phyloP scores from a whole-genome alignment of 2,329 filamentous ascomycete species.

The Bipolaris sorokiniana region DNA sequence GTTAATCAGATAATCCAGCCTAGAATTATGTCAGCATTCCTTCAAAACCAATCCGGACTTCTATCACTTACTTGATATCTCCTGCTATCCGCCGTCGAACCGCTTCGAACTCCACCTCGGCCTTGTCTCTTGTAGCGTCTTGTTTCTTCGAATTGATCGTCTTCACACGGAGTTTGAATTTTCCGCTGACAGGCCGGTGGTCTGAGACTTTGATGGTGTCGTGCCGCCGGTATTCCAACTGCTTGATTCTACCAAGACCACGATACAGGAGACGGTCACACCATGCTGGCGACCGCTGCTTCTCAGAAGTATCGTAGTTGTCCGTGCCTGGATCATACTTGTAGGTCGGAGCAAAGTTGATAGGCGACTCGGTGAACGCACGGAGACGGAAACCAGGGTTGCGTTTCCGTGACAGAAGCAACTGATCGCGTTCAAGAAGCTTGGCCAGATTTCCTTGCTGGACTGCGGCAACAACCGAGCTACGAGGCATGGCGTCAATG shows the following conservation, averaged over 20 bases:
- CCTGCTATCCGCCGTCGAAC: conserved; percentile 71
- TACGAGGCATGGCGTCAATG: conserved; percentile 94
- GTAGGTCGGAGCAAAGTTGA: conserved; percentile 94
- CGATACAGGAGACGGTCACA: conserved; percentile 92
- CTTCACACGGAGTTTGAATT: conserved; percentile 84
- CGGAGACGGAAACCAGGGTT: conserved; percentile 89
- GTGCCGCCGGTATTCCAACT: conserved; percentile 85
- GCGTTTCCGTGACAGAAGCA: conserved; percentile 84
- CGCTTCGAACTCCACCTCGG: conserved; percentile 75
- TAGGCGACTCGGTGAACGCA: conserved; percentile 87
- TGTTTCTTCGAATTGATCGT: conserved; percentile 73
- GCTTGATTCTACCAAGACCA: conserved; percentile 79
- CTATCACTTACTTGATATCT: conserved; percentile 74
- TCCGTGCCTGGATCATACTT: conserved; percentile 98
- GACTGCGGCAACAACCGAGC: conserved; percentile 87
- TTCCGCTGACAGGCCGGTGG: conserved; percentile 87
- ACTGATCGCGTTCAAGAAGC: conserved; percentile 89
- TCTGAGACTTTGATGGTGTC: conserved; percentile 85
- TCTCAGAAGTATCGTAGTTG: conserved; percentile 92
- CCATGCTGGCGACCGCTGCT: conserved; percentile 93
- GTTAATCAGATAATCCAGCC: conserved; percentile 68
- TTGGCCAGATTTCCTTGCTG: conserved; percentile 81
- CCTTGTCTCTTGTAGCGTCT: conserved; percentile 71
- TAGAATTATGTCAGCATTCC: conserved; percentile 38
- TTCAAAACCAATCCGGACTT: background rate